Conservation (phyloP, 148 eudicot genomes). For the Rhododendron mucronatum region DNA sequence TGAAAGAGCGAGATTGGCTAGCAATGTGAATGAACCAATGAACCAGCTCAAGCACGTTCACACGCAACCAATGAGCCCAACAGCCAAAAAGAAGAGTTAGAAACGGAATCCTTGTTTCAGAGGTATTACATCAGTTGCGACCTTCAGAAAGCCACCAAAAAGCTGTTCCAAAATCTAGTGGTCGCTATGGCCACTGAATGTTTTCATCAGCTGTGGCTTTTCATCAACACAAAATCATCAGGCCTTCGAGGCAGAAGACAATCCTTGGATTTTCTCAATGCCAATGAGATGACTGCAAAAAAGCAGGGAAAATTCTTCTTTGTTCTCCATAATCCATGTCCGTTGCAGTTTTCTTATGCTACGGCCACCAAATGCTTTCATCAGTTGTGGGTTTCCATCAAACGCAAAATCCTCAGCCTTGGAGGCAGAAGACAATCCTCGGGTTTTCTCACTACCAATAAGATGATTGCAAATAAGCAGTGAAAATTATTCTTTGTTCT, state of each 20-base stretch:
- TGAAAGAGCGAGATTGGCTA: not conserved
- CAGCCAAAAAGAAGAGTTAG: not conserved
- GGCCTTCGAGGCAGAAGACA: not conserved
- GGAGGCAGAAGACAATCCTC: not conserved
- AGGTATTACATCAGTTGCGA: not conserved
- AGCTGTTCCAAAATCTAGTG: not conserved
- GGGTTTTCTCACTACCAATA: not conserved
- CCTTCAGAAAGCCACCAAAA: not conserved
- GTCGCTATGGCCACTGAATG: not conserved
- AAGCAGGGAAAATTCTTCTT: not conserved
- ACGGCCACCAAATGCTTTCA: not conserved
- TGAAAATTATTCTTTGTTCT: not conserved
- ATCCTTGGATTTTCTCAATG: not conserved
- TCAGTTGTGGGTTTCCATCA: not conserved
- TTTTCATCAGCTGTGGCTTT: not conserved
- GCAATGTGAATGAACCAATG: not conserved
- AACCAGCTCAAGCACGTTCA: not conserved
- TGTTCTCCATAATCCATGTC: not conserved
- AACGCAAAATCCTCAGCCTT: not conserved
- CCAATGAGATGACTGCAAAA: not conserved
- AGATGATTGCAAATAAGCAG: not conserved
- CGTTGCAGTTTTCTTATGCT: not conserved
- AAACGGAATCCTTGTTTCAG: not conserved
- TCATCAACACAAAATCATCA: not conserved
- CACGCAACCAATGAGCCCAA: not conserved